Base-by-base conservation (phyloP, 2,329 filamentous ascomycete genomes). In the Xylariales sp. region DNA sequence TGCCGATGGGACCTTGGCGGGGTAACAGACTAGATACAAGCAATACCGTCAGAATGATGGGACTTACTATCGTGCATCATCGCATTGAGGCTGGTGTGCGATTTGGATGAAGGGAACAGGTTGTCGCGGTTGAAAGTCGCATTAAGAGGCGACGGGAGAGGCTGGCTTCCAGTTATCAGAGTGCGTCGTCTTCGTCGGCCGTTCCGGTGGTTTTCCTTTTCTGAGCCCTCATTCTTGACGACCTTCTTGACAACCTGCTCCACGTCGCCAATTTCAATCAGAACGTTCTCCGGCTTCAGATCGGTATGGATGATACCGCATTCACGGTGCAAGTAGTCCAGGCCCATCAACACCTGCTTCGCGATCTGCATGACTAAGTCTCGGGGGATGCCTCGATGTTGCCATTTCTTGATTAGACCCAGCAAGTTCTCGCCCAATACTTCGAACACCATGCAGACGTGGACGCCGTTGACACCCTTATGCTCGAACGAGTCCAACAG, bases 361-460 rank as follows among this genome's bases (percentile, higher is more conserved):
- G 93, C 94, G 65, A 98, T 98, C 64, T 97, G 93, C 73, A 96
- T 96, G 61, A 97, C 93, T 11, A 98, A 76, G 12, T 88, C 80
- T 83, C 95, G 95, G 31, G 93, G 93, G 44, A 98, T 97, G 36
- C 93, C 93, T 46, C 93, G 80, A 64, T 97, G 93, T 63, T 97
- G 96, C 90, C 91, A 97, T 56, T 88, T 83, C 78, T 97, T 97
- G 74, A 98, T 96, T 60, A 98, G 68, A 19, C 93, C 91, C 40
- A 97, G 70, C 49, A 97, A 68, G 60, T 97, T 97, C 74, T 97
- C 90, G 40, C 93, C 93, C 43, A 98, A 68, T 3, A 98, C 93
- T 64, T 98, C 93, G 56, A 98, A 98, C 6, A 98, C 93, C 91
- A 98, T 97, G 71, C 93, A 98, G 45, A 97, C 89, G 60, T 98